phyloP scores from a whole-genome alignment of 2,329 filamentous ascomycete species.

The Calonectria honghensis region DNA sequence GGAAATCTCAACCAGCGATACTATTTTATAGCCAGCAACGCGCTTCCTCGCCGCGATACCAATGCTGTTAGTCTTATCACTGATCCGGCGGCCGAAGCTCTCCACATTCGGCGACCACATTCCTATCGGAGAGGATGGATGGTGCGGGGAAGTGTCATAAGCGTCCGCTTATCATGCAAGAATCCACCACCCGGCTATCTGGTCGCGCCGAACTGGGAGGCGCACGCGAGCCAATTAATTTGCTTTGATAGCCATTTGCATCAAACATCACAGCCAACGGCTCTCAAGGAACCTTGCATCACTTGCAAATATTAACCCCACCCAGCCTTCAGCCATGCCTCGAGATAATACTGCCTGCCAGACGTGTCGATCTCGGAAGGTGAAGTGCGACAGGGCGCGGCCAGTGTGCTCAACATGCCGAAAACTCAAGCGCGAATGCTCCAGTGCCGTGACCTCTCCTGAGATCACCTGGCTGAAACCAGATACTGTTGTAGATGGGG shows the following conservation, averaged over 20 bases:
- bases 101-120: slow-evolving; percentile 32
- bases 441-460: slow-evolving; percentile 13
- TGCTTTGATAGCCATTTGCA: not conserved
- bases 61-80: slow-evolving; percentile 21
- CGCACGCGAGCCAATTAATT: not conserved
- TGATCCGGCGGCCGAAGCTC: not conserved
- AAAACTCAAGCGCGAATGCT: slow-evolving; percentile 24
- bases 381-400: slow-evolving; percentile 30
- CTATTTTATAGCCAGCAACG: not conserved
- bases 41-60: not conserved
- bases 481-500: slow-evolving; percentile 29
- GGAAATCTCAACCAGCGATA: not conserved
- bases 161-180: slow-evolving; percentile 19
- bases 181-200: slow-evolving; percentile 18
- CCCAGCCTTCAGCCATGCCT: slow-evolving; percentile 17
- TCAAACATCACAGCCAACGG: not conserved
- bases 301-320: not conserved
- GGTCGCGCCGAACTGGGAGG: not conserved
- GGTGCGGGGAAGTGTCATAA: slow-evolving; percentile 28
- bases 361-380: slow-evolving; percentile 35
- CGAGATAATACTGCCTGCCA: slow-evolving; percentile 25
- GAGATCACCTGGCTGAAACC: slow-evolving; percentile 33
- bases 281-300: not conserved
- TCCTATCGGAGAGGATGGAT: slow-evolving; percentile 22
- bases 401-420: slow-evolving; percentile 29